Percentiles rank a stretch among this genome's conserved stretches.
Conservation (phyloP, 495 filamentous ascomycete genomes). For the Talaromyces wortmannii region DNA sequence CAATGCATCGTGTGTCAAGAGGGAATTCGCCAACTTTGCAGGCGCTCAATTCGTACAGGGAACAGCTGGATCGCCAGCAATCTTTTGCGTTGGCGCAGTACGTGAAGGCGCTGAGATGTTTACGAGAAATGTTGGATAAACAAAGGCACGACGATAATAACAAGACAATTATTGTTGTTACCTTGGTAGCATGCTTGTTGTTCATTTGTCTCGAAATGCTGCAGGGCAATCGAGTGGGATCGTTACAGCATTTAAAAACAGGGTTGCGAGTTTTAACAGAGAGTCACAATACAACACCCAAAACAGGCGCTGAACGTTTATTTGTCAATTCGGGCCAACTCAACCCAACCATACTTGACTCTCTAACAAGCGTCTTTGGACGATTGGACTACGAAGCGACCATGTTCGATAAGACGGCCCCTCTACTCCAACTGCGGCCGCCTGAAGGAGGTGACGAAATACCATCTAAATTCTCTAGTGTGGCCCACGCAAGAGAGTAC, state of each 20-base stretch:
- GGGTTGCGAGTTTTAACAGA: background rate
- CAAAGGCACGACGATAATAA: background rate
- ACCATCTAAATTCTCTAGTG: background rate
- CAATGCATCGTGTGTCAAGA: background rate
- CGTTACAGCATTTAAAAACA: background rate
- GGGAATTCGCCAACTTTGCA: background rate
- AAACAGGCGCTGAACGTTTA: background rate
- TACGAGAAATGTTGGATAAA: background rate
- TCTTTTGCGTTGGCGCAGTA: constrained; percentile 1
- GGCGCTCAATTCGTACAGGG: background rate
- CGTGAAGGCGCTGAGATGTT: background rate
- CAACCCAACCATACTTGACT: background rate
- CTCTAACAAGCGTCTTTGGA: background rate
- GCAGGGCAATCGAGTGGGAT: background rate
- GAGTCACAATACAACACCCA: background rate
- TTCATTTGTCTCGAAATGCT: constrained; percentile 3
- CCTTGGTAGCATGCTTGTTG: background rate
- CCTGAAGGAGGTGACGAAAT: background rate
- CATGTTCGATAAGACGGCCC: background rate
- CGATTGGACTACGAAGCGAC: constrained; percentile 1
- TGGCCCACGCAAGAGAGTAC: background rate
- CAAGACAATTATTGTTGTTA: background rate
- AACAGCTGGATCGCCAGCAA: background rate
- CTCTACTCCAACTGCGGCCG: background rate
- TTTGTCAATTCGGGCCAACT: background rate